Evolutionary conservation across 2,329 filamentous ascomycete species (phyloP), one percentile per base, ranked within the genome.

Genomic region (Colletotrichum spinosum): DNA sequence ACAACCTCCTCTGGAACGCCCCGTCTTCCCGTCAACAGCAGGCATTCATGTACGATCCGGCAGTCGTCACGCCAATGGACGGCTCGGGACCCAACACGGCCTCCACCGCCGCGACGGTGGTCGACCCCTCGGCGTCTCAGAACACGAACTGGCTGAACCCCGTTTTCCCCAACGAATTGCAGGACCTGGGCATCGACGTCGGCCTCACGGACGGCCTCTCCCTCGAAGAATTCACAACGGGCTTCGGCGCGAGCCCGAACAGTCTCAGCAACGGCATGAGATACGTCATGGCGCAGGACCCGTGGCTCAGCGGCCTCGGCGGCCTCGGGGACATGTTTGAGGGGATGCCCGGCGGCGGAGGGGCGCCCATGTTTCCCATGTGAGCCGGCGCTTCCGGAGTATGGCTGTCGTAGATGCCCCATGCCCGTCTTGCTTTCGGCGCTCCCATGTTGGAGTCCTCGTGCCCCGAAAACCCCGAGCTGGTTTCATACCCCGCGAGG

Each of bases 301-400:
- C 78, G 12, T 81, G 80, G 75, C 75, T 80, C 60, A 77, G 71
- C 13, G 74, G 76, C 73, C 75, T 80, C 59, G 76, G 70, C 8
- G 74, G 52, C 8, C 52, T 65, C 13, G 52, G 52, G 4, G 58
- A 76, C 53, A 73, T 76, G 60, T 77, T 80, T 25, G 75, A 77
- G 51, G 74, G 73, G 11, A 68, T 80, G 33, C 77, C 75, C 1
- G 74, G 76, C 35, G 41, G 46, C 6, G 60, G 67, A 69, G 12
- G 68, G 60, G 15, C 62, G 25, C 73, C 73, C 55, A 72, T 77
- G 58, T 77, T 80, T 68, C 72, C 73, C n/a, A 76, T 78, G 63
- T 78, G 58, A 72, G 17, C 25, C 25, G 6, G 17, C 44, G n/a
- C 8, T 15, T 46, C 44, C 15, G 8, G 8, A 6, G 13, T 5